Base-by-base conservation (phyloP, 805 yeast species). In the Blastobotrys terrestris region DNA sequence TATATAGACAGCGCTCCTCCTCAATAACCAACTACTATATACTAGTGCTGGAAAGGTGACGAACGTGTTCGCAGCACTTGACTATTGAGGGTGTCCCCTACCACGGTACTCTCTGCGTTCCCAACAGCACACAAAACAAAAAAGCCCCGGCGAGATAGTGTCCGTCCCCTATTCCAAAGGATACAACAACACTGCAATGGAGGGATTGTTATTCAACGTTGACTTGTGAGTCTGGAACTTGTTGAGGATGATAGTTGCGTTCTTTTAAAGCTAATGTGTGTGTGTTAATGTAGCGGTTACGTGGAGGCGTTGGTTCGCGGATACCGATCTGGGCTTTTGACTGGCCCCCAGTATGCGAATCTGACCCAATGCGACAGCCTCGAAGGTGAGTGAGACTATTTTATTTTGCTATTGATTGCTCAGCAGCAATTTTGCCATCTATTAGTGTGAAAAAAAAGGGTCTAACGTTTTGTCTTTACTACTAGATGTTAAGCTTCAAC, bases 251-350 rank as follows among this genome's bases (percentile, higher is more conserved):
- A n/a, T 7, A 22, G 13, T 3, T 26, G 16, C 40, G 15, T n/a
- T 21, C 43, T 41, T 16, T 16, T 44, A 26, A 21, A 19, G 14
- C 8, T 8, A 44, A 21, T 13, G 39, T 20, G 26, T 51, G 45
- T 50, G 46, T 45, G 19, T 40, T 18, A 31, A 46, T 35, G 14
- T 50, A 67, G 78, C 68, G 99, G 99, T 19, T 94, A 78, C 72
- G 78, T 94, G 60, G 99, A 94, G 72, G 99, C 92, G 45, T 80
- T 95, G 35, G 95, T 92, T 43, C 84, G 99, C 64, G 99, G 99
- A 19, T 88, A 91, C 76, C 82, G 91, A 64, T 83, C 85, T 54
- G 96, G 96, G 0, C 76, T 94, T 22, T 68, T 94, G 49, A 80
- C 84, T 8, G 70, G 80, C 31, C 80, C 85, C 60, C 97, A 91